Base-by-base conservation (phyloP, 2,329 filamentous ascomycete genomes). In the Penicillium sp. region DNA sequence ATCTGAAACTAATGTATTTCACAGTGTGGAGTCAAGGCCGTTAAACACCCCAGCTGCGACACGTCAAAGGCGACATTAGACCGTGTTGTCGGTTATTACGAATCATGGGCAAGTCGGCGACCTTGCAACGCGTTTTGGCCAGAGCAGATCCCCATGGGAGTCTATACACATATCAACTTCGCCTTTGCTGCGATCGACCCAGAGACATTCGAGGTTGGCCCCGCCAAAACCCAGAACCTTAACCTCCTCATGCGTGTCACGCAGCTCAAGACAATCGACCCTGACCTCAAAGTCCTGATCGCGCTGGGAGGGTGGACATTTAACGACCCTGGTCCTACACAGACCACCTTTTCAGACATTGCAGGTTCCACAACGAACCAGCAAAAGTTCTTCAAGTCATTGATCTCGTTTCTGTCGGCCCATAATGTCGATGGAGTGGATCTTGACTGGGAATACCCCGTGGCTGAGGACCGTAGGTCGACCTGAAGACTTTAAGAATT, bases 371-470 rank as follows among this genome's bases (percentile, higher is more conserved):
- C 63, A 19, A 46, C n/a, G 2, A 66, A 64, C 19, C 67, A 68
- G 52, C 52, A 61, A 0, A 66, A 63, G 0, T 84, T 84, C 64
- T 73, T 79, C 58, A 61, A 68, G 1, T 76, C 72, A 0, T 63
- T 82, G 0, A 60, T 77, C 2, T 52, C 59, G 1, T 83, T 84
- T 64, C 72, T 84, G 67, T 35, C 66, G 1, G 75, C 70, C 7
- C 82, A 81, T 64, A 72, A 71, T 3, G 82, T 84, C 55, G 77
- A 81, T 62, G 81, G 80, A 2, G 70, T 82, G 2, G 81, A 84
- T 55, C 66, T 84, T n/a, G 79, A 84, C 63, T 84, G 81, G 82
- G 76, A 79, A 50, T 75, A 78, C 52, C 72, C 72, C 0, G 68
- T 57, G 0, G 78, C 79, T 3, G 70, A 74, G 17, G 78, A 80